These are phyloP conservation scores for Cordyceps sp. DNA, from an alignment of 2,329 filamentous ascomycete species.

Conservation along the genomic window DNA sequence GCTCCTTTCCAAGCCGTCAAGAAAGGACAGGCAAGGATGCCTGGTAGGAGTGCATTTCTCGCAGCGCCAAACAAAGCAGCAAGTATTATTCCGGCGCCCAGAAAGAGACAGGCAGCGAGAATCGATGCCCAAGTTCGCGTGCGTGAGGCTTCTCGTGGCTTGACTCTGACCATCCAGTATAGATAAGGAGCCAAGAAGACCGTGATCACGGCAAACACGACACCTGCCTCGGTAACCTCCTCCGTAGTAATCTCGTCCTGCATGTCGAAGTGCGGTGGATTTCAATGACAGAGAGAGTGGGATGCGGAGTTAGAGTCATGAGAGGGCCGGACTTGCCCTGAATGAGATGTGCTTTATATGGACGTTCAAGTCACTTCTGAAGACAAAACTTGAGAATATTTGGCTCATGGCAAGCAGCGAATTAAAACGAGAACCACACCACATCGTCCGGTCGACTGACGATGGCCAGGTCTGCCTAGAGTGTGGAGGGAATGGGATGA, in stretches of 20 bases:
- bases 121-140: constrained; percentile 1
- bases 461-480: not conserved
- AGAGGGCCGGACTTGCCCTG: not conserved
- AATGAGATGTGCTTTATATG: not conserved
- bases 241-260: too few species aligned
- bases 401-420: not conserved
- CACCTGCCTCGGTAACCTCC: too few species aligned
- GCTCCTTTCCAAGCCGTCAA: constrained; percentile 1
- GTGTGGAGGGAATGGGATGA: too few species aligned
- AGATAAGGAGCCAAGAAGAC: too few species aligned
- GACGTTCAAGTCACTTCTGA: not conserved
- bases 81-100: not conserved
- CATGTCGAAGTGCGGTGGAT: not conserved
- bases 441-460: not conserved
- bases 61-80: not conserved
- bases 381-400: not conserved
- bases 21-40: not conserved
- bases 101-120: not conserved
- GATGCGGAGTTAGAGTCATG: not conserved
- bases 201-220: too few species aligned
- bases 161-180: not conserved
- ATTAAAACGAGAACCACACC: not conserved
- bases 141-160: not conserved
- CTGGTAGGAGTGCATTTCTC: not conserved
- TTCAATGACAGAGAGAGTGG: not conserved